Evolutionary conservation across 2,329 filamentous ascomycete genomes (phyloP).

Genomic region (Hypomyces rosellus): DNA sequence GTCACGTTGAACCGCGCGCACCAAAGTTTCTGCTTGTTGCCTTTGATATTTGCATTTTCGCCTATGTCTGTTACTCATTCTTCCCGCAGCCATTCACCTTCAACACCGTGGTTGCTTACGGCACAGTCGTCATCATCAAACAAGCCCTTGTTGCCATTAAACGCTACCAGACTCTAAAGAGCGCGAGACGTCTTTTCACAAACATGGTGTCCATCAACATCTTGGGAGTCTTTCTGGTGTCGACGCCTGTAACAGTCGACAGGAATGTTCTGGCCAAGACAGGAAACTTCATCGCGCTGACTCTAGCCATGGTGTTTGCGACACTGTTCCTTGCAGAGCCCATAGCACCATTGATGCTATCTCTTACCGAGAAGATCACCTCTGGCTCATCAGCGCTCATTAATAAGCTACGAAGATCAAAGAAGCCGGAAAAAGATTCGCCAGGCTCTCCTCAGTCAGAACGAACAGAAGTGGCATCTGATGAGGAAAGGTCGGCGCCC

Average conservation of each 20-base stretch:
- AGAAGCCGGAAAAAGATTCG: no score
- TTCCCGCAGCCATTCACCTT: constrained; percentile 17
- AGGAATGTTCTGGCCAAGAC: constrained; percentile 11
- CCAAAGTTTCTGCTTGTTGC: constrained; percentile 16
- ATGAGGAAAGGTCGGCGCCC: no score
- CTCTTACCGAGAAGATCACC: constrained; percentile 9
- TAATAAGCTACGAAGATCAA: no score
- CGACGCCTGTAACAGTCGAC: constrained; percentile 15
- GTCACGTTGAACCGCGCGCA: constrained; percentile 14
- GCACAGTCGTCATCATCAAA: constrained; percentile 17
- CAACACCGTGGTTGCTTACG: constrained; percentile 17
- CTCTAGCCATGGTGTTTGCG: constrained; percentile 17
- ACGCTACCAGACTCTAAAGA: constrained; percentile 17
- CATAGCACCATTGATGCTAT: constrained; percentile 15
- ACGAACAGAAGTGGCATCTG: no score
- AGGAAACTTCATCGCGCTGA: constrained; percentile 13
- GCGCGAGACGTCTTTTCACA: constrained; percentile 15
- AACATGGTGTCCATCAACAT: constrained; percentile 18
- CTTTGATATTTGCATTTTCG: constrained; percentile 16
- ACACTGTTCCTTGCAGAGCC: constrained; percentile 16
- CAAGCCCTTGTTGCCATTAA: constrained; percentile 15
- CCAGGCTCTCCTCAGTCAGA: no score
- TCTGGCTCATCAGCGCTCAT: no score
- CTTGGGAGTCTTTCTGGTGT: constrained; percentile 15
- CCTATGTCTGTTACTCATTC: constrained; percentile 18